Conservation (phyloP, 441 rosid genomes). For the Gossypium gossypioides region DNA sequence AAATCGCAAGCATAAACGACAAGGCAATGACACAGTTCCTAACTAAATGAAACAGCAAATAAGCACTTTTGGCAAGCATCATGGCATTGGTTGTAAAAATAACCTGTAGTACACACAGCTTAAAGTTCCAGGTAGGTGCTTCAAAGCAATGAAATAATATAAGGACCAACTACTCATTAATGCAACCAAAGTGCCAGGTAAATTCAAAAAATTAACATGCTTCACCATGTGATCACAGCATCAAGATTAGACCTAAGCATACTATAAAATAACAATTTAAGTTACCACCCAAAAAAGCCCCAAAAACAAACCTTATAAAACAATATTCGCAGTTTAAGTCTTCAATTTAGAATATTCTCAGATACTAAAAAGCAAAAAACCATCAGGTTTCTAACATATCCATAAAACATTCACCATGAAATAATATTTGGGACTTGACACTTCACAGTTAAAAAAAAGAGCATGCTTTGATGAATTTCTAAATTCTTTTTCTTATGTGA, state of each 20-base stretch:
- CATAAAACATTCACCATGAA: background rate
- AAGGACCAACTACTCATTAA: background rate
- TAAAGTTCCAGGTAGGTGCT: background rate
- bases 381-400: background rate
- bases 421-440: background rate
- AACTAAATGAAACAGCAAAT: background rate
- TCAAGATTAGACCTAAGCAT: background rate
- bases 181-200: background rate
- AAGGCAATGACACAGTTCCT: slow-evolving; percentile 2
- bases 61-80: background rate
- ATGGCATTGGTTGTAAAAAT: background rate
- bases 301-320: background rate
- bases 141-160: background rate
- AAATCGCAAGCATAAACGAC: background rate
- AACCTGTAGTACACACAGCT: background rate
- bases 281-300: background rate
- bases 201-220: background rate
- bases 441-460: background rate
- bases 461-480: background rate
- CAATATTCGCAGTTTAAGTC: background rate
- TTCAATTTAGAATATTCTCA: background rate
- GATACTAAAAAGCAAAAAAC: background rate
- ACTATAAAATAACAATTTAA: background rate
- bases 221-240: background rate
- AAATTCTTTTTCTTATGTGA: background rate